Evolutionary conservation across 305 asterid species (phyloP).

Genomic region (Andrographis paniculata): DNA sequence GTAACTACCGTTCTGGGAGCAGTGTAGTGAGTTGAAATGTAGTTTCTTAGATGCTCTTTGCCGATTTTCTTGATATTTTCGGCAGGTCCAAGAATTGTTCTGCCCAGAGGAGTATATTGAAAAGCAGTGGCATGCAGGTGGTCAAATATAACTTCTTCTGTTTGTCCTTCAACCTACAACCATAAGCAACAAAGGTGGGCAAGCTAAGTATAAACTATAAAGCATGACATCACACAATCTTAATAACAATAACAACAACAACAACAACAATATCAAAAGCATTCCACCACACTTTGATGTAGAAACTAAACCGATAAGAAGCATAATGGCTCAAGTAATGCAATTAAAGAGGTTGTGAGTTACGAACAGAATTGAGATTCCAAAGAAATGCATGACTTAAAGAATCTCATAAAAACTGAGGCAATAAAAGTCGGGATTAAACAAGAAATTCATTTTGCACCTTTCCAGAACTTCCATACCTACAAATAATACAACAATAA

Average conservation of each 20-base stretch:
- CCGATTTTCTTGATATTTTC: conserved; percentile 55
- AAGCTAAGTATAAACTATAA: neutral
- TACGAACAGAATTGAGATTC: too few species aligned
- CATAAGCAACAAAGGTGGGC: neutral
- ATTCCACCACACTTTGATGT: too few species aligned
- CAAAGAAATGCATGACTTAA: too few species aligned
- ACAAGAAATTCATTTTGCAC: too few species aligned
- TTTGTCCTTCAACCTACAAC: conserved; percentile 68
- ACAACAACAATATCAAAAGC: too few species aligned
- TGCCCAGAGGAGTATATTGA: conserved; percentile 77
- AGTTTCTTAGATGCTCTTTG: conserved; percentile 42
- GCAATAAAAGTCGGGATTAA: too few species aligned
- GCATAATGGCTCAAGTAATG: too few species aligned
- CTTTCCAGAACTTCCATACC: too few species aligned
- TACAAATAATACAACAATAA: too few species aligned
- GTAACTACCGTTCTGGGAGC: conserved; percentile 64
- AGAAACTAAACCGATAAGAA: too few species aligned
- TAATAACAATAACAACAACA: neutral
- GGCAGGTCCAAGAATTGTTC: conserved; percentile 91
- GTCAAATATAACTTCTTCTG: conserved; percentile 84
- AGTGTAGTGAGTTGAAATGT: conserved; percentile 68
- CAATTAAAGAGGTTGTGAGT: too few species aligned
- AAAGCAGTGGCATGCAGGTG: conserved; percentile 91
- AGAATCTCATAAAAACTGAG: too few species aligned
- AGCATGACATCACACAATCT: neutral